Evolutionary conservation across 331 rosid species (phyloP).

Genomic region (Acacia pycnantha): DNA sequence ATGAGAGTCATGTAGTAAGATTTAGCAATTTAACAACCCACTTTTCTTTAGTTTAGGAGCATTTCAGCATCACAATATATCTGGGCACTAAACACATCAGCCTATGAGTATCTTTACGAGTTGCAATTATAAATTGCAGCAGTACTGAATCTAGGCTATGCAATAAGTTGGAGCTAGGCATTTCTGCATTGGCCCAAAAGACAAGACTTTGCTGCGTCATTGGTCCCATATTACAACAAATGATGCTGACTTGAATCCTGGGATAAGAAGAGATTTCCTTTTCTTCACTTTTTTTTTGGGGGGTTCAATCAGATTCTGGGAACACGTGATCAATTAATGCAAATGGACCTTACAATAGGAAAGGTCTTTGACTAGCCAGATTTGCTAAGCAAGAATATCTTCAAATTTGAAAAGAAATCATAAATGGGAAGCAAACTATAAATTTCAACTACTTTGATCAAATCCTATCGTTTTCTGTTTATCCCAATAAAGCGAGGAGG

Average conservation of each 20-base stretch:
- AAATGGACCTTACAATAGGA: not conserved
- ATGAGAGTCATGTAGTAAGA: not conserved
- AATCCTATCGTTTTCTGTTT: not conserved
- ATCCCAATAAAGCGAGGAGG: not conserved
- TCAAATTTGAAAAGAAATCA: not conserved
- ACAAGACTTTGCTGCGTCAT: not conserved
- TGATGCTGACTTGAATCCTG: not conserved
- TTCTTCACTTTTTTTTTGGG: not conserved
- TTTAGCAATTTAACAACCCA: not conserved
- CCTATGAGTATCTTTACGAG: not conserved
- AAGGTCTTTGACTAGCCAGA: not conserved
- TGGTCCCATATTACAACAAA: not conserved
- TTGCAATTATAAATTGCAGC: not conserved
- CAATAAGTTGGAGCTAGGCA: not conserved
- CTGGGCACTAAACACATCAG: not conserved
- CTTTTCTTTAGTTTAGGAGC: not conserved
- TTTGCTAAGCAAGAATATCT: not conserved
- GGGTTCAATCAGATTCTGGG: not conserved
- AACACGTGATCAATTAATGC: not conserved
- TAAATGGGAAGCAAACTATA: not conserved
- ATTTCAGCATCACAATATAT: slow-evolving; percentile 3
- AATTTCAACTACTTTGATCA: not conserved
- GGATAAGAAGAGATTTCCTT: not conserved
- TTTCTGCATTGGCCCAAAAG: not conserved
- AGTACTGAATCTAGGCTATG: not conserved